These are phyloP conservation scores for Tuber calosporum DNA, from an alignment of 495 filamentous ascomycete species.

Conservation along the genomic window DNA sequence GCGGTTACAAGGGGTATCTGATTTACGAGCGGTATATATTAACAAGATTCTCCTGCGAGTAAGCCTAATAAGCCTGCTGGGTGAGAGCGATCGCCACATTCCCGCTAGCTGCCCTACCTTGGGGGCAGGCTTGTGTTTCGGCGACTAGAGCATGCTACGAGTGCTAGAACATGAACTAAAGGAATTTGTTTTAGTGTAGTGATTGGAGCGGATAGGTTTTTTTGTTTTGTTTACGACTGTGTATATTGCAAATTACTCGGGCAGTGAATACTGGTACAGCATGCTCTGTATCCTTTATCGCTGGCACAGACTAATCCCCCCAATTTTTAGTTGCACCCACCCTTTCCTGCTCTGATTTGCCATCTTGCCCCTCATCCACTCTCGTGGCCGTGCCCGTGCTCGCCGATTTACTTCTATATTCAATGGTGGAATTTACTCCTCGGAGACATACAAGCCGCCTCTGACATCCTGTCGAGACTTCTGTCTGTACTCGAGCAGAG, in stretches of 20 bases:
- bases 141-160: not conserved
- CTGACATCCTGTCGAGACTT: not conserved
- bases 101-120: not conserved
- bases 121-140: not conserved
- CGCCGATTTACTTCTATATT: no score
- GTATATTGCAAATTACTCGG: no score
- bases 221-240: not conserved
- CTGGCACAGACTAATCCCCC: no score
- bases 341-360: no score
- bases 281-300: not conserved
- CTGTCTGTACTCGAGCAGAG: not conserved
- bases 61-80: not conserved
- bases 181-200: not conserved
- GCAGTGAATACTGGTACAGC: no score
- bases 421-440: no score
- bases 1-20: not conserved
- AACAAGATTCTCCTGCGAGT: not conserved
- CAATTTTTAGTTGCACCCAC: no score
- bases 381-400: no score
- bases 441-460: not conserved
- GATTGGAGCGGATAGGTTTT: not conserved
- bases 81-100: not conserved
- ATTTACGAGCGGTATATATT: not conserved
- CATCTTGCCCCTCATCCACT: no score
- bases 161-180: not conserved